Base-by-base conservation (phyloP, 1,139 yeast species). In the Geotrichum australiense region DNA sequence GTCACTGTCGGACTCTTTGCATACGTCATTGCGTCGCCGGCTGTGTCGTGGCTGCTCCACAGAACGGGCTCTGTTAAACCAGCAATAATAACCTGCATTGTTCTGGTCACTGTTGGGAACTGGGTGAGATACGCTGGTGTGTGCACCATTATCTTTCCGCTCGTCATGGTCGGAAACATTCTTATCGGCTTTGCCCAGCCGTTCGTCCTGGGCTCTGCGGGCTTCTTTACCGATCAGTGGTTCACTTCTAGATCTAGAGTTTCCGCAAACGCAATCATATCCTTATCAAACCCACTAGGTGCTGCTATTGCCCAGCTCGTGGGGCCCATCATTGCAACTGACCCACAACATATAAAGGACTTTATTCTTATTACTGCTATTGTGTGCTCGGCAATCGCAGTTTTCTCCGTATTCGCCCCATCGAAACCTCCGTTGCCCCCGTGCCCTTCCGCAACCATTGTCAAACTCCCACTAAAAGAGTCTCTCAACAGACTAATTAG, bases 241-340 rank as follows among this genome's bases (percentile, higher is more conserved):
- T 62, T 59, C 50, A 60, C 64, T 5, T 50, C 59, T 15, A 44
- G 54, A 19, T 59, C 64, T 1, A 54, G 66, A 21, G 60, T 62
- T 19, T 56, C 64, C 21, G 63, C 65, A 14, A 62, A 62, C 39
- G 65, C 64, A 11, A 52, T 62, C 34, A 62, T 62, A 10, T 56
- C 65, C n/a, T 50, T 62, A 30, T 53, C 66, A 4, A 62, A 60
- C 44, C 66, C 66, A 2, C 49, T 62, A 8, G 66, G 66, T 3
- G 65, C 63, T n/a, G 66, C 66, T n/a, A 51, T 62, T 42, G 66
- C 62, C 12, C 60, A 60, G 44, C 53, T 62, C 2, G 59, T 62
- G 5, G 62, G 64, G 8, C 66, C 66, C 1, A 49, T 61, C 30
- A 64, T 60, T n/a, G 43, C 55, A 6, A 37, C 49, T 18, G 32